Conservation (phyloP, 2,329 filamentous ascomycete species). For the Boeremia exigua region DNA sequence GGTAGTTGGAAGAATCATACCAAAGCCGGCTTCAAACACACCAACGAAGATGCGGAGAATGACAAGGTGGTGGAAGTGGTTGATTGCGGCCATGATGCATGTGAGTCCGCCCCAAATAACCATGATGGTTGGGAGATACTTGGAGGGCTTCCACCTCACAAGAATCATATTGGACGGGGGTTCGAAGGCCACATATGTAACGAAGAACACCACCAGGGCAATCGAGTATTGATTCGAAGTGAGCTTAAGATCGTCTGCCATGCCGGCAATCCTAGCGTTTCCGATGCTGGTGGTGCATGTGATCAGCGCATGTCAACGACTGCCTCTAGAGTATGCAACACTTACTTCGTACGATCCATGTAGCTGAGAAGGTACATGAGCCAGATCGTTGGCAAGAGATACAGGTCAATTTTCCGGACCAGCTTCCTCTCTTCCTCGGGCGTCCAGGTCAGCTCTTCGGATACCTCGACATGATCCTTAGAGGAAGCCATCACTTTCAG, state of each 20-base stretch:
- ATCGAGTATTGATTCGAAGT: constrained; percentile 59
- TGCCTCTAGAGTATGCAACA: background rate
- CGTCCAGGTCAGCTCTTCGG: constrained; percentile 54
- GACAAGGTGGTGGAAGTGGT: constrained; percentile 57
- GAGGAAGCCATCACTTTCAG: constrained; percentile 44
- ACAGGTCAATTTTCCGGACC: constrained; percentile 57
- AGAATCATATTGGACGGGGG: constrained; percentile 63
- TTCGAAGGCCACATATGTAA: constrained; percentile 60
- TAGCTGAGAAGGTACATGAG: constrained; percentile 59
- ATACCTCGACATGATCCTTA: constrained; percentile 52
- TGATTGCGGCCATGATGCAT: constrained; percentile 58
- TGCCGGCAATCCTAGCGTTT: constrained; percentile 60
- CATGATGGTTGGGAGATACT: constrained; percentile 61
- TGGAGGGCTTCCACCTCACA: constrained; percentile 55
- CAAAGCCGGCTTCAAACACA: constrained; percentile 60
- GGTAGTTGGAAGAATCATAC: background rate
- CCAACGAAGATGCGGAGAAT: constrained; percentile 63
- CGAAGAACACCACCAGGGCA: constrained; percentile 61
- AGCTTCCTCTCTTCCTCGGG: constrained; percentile 57
- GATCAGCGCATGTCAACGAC: background rate
- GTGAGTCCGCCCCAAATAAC: constrained; percentile 59
- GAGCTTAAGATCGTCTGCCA: constrained; percentile 55
- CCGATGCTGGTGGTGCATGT: constrained; percentile 46
- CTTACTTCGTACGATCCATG: constrained; percentile 52
- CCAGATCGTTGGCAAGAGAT: constrained; percentile 57